These are phyloP conservation scores for Hypoxylon fuscum DNA, from an alignment of 495 filamentous ascomycete species.

Conservation along the genomic window DNA sequence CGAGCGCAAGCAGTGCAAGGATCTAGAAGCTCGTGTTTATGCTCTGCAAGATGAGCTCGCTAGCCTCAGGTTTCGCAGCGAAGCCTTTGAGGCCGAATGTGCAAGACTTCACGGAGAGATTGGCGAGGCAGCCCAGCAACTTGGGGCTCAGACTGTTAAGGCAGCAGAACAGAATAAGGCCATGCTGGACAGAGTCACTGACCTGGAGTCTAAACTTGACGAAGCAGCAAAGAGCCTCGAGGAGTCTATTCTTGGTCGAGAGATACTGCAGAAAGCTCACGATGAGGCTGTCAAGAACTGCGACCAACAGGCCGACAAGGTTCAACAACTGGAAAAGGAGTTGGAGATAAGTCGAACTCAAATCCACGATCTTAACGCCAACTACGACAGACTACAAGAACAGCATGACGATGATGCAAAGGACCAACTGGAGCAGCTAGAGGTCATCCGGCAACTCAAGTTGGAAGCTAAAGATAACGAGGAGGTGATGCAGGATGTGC, in stretches of 20 bases:
- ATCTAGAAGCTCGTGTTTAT: conserved; percentile 10
- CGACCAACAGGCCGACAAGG: background rate
- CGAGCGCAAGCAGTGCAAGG: conserved; percentile 2
- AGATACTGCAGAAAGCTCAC: conserved; percentile 1
- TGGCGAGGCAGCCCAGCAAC: background rate
- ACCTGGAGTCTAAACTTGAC: conserved; percentile 11
- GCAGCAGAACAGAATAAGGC: background rate
- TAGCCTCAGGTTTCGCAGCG: conserved; percentile 7
- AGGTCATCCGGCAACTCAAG: no score
- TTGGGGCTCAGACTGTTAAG: background rate
- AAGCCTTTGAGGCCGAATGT: conserved; percentile 13
- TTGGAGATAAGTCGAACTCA: background rate
- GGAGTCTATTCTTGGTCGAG: background rate
- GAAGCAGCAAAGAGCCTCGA: conserved; percentile 2
- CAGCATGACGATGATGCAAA: no score
- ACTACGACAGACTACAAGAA: no score
- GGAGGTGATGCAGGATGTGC: background rate
- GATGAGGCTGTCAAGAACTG: background rate
- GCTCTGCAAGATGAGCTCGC: conserved; percentile 6
- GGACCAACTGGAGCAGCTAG: no score
- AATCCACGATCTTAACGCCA: background rate
- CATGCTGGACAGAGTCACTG: background rate
- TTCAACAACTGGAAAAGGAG: background rate
- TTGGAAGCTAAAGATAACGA: no score
- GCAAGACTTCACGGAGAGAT: conserved; percentile 4